These are phyloP conservation scores for Lasiosphaeria miniovina DNA, from an alignment of 495 filamentous ascomycete genomes.

Conservation along the genomic window DNA sequence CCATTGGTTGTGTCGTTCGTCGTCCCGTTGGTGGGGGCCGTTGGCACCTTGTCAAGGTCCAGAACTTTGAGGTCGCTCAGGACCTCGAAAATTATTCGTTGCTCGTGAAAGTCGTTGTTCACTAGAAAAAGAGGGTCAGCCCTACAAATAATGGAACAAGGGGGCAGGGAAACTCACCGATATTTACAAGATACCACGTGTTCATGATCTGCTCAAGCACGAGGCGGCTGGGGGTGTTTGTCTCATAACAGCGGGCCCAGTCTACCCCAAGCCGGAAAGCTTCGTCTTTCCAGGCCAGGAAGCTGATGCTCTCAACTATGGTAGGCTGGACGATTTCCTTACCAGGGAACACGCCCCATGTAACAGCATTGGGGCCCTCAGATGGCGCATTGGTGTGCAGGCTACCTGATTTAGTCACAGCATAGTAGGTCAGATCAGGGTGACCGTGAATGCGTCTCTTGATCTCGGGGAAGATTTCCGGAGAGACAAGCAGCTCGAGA, in stretches of 20 bases:
- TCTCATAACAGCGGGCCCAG: conserved; percentile 88
- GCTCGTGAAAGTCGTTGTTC: conserved; percentile 91
- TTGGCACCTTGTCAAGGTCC: conserved; percentile 52
- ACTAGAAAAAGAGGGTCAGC: conserved; percentile 50
- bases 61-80: conserved; percentile 75
- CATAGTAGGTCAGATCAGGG: conserved; percentile 86
- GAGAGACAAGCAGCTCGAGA: conserved; percentile 82
- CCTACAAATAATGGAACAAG: neutral
- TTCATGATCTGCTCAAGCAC: conserved; percentile 83
- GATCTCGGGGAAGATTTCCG: conserved; percentile 73
- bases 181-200: conserved; percentile 90
- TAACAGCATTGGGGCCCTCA: conserved; percentile 92
- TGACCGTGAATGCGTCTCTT: conserved; percentile 75
- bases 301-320: conserved; percentile 97
- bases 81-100: conserved; percentile 72
- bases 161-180: conserved; percentile 57
- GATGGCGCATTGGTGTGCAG: conserved; percentile 80
- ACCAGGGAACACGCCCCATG: conserved; percentile 98
- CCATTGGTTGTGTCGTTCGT: conserved; percentile 2
- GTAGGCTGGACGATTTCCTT: conserved; percentile 99
- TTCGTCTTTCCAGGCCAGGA: conserved; percentile 98
- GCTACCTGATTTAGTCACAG: conserved; percentile 75
- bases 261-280: conserved; percentile 89
- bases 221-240: conserved; percentile 72
- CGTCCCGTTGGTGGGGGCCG: conserved; percentile 1